Conservation (phyloP, 1,284 basidiomycete genomes). For the Sporisorium iseilematis-ciliati region DNA sequence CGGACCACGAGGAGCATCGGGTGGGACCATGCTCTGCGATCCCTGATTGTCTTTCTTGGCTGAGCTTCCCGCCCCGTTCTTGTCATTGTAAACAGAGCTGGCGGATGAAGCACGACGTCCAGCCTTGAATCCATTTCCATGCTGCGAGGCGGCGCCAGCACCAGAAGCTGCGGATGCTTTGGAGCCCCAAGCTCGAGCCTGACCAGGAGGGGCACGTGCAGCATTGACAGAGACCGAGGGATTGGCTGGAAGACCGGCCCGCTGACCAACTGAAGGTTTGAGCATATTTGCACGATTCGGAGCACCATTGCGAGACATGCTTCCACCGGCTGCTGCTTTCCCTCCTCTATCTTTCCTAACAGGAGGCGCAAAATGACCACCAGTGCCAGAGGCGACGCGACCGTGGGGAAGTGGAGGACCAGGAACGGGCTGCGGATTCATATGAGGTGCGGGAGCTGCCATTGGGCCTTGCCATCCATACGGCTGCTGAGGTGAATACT, state of each 20-base stretch:
- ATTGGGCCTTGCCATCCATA: slow-evolving; percentile 33
- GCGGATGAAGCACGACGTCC: slow-evolving; percentile 28
- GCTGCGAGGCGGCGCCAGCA: neutral
- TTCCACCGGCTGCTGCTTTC: slow-evolving; percentile 7
- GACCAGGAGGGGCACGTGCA: slow-evolving; percentile 24
- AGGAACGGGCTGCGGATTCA: slow-evolving; percentile 22
- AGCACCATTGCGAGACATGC: slow-evolving; percentile 22
- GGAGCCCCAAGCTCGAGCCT: slow-evolving; percentile 21
- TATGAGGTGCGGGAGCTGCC: slow-evolving; percentile 18
- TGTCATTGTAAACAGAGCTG: slow-evolving; percentile 38
- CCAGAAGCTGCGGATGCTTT: slow-evolving; percentile 3
- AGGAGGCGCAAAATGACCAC: slow-evolving; percentile 1
- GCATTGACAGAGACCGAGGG: slow-evolving; percentile 19
- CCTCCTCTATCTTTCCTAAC: slow-evolving; percentile 7
- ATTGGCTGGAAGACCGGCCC: slow-evolving; percentile 29
- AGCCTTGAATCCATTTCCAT: slow-evolving; percentile 3
- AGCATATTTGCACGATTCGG: slow-evolving; percentile 24
- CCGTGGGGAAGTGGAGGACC: slow-evolving; percentile 21
- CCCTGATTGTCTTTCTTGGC: slow-evolving; percentile 25
- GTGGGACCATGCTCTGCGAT: slow-evolving; percentile 43
- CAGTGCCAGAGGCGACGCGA: slow-evolving; percentile 16
- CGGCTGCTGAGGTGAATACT: slow-evolving; percentile 24
- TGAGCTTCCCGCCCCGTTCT: slow-evolving; percentile 9
- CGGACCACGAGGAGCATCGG: slow-evolving; percentile 44
- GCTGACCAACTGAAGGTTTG: slow-evolving; percentile 11